These are phyloP conservation scores for Beauveria scarabaeidicola DNA, from an alignment of 2,329 filamentous ascomycete genomes.

Conservation along the genomic window DNA sequence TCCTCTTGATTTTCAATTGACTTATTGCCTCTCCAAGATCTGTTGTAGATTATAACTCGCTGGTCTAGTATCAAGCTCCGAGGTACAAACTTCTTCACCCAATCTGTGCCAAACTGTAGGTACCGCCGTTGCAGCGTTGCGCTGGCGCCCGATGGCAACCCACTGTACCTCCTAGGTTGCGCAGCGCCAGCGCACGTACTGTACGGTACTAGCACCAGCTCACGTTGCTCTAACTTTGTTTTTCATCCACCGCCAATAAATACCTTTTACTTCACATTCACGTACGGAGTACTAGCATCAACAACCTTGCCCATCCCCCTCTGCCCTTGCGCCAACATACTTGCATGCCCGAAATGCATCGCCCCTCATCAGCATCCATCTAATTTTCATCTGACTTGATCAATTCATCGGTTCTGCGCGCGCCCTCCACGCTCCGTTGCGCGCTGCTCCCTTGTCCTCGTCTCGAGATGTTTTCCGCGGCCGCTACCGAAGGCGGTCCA, in stretches of 20 bases:
- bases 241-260: constrained; percentile 23
- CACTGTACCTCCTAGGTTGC: no score
- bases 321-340: neutral
- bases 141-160: neutral
- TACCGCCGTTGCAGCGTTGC: neutral
- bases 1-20: neutral
- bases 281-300: constrained; percentile 11
- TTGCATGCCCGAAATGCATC: constrained; percentile 9
- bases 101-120: neutral
- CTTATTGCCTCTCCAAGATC: neutral
- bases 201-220: constrained; percentile 3
- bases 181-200: neutral
- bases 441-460: constrained; percentile 6
- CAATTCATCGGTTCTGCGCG: constrained; percentile 4
- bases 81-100: neutral
- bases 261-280: constrained; percentile 17
- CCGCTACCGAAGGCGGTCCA: constrained; percentile 42
- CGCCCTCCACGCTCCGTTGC: neutral
- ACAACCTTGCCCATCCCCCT: constrained; percentile 4
- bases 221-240: constrained; percentile 18
- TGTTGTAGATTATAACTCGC: neutral
- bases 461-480: constrained; percentile 50
- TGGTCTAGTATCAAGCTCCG: neutral
- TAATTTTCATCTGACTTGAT: constrained; percentile 3
- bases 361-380: neutral